These are phyloP conservation scores for Cucurbita pepo DNA, from an alignment of 306 rosid species.

Conservation along the genomic window DNA sequence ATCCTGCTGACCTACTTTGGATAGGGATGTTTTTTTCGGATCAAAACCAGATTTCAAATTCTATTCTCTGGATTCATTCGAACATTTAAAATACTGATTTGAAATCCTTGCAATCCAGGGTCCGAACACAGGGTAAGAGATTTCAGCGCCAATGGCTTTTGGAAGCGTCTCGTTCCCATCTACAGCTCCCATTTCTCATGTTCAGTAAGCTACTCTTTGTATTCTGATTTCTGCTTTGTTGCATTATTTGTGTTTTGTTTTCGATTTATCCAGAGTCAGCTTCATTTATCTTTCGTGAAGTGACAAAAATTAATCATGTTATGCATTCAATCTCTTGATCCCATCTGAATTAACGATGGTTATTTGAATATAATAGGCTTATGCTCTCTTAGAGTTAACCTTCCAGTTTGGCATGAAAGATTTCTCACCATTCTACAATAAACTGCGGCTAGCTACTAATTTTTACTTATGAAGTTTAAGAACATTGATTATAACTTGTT, in stretches of 20 bases:
- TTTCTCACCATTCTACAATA: neutral
- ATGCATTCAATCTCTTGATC: neutral
- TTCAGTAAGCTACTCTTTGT: conserved; percentile 17
- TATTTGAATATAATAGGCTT: neutral
- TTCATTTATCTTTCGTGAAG: neutral
- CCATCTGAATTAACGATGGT: neutral
- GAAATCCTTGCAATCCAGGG: neutral
- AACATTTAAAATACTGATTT: neutral
- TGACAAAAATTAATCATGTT: neutral
- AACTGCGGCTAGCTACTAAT: neutral
- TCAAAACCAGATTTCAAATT: neutral
- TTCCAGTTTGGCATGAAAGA: neutral
- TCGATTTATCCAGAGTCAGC: neutral
- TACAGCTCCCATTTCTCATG: conserved; percentile 27
- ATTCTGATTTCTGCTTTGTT: too few relatives aligned
- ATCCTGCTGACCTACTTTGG: neutral
- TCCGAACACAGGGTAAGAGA: neutral
- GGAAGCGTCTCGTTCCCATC: conserved; percentile 43
- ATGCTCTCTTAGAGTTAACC: neutral
- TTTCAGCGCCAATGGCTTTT: conserved; percentile 32
- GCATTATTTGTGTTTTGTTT: neutral
- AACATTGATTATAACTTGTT: neutral
- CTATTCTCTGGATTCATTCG: neutral
- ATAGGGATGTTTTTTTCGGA: neutral
- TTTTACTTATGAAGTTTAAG: neutral